Evolutionary conservation across 805 yeast genomes (phyloP), one percentile per base, ranked within the genome.

Genomic region (Lipomyces yamanashiensis): DNA sequence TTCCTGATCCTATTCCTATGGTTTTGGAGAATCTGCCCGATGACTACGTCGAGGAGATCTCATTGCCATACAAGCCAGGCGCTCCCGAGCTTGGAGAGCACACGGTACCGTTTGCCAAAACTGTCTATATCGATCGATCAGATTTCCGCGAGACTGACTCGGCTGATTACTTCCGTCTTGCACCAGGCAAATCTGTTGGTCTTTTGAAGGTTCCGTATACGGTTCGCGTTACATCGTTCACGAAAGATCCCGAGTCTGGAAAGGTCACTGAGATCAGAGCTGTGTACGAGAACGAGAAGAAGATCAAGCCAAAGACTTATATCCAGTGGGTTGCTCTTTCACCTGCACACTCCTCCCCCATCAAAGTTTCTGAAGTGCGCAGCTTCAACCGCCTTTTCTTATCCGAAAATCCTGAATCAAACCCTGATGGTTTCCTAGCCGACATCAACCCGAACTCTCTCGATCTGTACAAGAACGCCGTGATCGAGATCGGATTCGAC

Each of bases 141-240:
- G 99, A 95, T 78, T 92, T 89, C 81, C 84, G 92, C 62, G 90
- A 86, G 71, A 82, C 82, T 58, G 78, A 81, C 69, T 81, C 80
- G 66, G 71, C 70, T 77, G 97, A 91, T 71, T 95, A 90, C 78
- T 95, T 90, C 84, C 86, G 99, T 77, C 82, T 95, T 71, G 92
- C 97, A 1, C 96, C 97, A 17, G 88, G 89, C 59, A 97, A 95
- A 80, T 85, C 96, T 0, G 99, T 95, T 69, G 99, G 99, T 17
- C 81, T 95, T 71, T 85, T 95, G 81, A 90, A 87, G 75, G 97
- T 95, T 45, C 97, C 98, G 62, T 84, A 83, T 79, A 91, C 87
- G 64, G 82, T 95, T 66, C 81, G 86, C 50, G 93, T 89, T 70
- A 85, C 84, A 60, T 82, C 86, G 58, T 83, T 86, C 61, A 90